Evolutionary conservation across 2,329 filamentous ascomycete genomes (phyloP).

Genomic region (Xylaria arbuscula): DNA sequence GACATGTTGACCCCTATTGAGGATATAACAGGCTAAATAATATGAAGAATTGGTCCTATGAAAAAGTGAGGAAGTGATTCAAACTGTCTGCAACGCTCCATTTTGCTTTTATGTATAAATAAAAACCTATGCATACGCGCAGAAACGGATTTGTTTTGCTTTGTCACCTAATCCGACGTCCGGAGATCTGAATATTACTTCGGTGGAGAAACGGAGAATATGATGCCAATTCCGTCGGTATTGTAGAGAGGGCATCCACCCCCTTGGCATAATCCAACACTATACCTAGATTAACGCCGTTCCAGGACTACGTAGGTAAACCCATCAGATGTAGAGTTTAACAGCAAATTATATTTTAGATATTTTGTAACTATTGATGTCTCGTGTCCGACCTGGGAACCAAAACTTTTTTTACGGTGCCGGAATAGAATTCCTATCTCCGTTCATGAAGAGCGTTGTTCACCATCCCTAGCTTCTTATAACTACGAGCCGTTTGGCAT

Average conservation of each 20-base stretch:
- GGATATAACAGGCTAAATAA: not conserved
- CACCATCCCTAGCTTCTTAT: too few species aligned
- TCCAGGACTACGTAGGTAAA: not conserved
- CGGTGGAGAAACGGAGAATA: not conserved
- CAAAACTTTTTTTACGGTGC: not conserved
- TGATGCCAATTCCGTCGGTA: slow-evolving; percentile 11
- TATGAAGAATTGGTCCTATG: not conserved
- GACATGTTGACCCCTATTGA: slow-evolving; percentile 2
- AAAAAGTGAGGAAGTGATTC: not conserved
- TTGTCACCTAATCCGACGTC: not conserved
- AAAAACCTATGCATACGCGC: not conserved
- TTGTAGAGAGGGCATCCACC: not conserved
- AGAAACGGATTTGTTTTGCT: not conserved
- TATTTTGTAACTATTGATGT: not conserved
- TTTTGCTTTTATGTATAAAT: slow-evolving; percentile 12
- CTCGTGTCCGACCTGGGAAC: not conserved
- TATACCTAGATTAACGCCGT: not conserved
- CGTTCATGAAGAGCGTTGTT: not conserved
- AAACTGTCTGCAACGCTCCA: not conserved
- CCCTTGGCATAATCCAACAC: not conserved
- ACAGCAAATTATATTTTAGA: not conserved
- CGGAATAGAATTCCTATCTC: slow-evolving; percentile 4
- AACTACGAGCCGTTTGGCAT: not conserved
- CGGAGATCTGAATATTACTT: not conserved
- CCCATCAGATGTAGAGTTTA: not conserved